Percentiles rank a stretch among this genome's conserved stretches.
Evolutionary conservation across 129 eudicot species (phyloP).

Genomic region (Saussurea involucrata): DNA sequence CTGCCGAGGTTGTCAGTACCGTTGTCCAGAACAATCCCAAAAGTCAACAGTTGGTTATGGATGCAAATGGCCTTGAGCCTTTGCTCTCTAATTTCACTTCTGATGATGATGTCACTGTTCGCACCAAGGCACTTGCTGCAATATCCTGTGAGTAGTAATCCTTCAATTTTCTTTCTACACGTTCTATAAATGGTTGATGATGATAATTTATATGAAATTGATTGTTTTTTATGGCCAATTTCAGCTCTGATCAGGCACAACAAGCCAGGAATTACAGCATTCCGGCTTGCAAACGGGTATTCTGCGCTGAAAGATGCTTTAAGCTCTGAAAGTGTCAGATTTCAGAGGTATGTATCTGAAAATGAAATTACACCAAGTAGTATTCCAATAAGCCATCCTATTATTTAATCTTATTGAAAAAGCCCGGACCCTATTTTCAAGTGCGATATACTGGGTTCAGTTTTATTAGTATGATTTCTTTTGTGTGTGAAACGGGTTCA

Average conservation of each 20-base stretch:
- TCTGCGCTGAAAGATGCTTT: slow-evolving; percentile 74
- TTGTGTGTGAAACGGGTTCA: background rate
- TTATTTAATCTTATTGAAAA: too few relatives aligned
- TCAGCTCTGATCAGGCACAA: slow-evolving; percentile 84
- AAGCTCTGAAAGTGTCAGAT: slow-evolving; percentile 71
- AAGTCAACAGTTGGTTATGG: slow-evolving; percentile 96
- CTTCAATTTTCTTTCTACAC: background rate
- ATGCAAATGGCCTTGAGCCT: slow-evolving; percentile 87
- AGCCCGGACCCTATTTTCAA: too few relatives aligned
- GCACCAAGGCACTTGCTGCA: slow-evolving; percentile 91
- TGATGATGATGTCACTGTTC: slow-evolving; percentile 68
- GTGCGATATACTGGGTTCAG: background rate
- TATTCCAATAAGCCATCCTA: too few relatives aligned
- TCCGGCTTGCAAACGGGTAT: slow-evolving; percentile 72
- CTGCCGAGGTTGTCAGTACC: slow-evolving; percentile 89
- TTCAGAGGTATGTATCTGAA: slow-evolving; percentile 64
- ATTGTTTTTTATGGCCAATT: background rate
- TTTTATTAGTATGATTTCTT: background rate
- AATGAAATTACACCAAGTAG: too few relatives aligned
- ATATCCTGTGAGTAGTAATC: slow-evolving; percentile 68
- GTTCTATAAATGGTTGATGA: background rate
- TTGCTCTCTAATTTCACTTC: slow-evolving; percentile 63
- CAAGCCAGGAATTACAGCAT: slow-evolving; percentile 78
- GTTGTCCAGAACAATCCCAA: slow-evolving; percentile 89
- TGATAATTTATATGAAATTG: background rate